Evolutionary conservation across 345 rosid genomes (phyloP).

Genomic region (Murraya koenigii): DNA sequence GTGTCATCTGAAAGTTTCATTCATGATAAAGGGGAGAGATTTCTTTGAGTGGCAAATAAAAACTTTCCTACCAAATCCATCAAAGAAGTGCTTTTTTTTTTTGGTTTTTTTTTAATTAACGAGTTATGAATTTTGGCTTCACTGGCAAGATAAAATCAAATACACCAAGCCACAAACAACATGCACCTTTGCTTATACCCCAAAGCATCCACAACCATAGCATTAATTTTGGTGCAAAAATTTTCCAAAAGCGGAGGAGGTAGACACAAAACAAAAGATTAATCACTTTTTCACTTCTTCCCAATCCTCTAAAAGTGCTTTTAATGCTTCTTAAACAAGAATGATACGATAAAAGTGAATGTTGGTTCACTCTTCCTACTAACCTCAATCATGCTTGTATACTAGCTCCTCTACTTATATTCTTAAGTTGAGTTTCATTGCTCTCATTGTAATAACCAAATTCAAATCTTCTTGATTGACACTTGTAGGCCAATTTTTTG

Average conservation of each 20-base stretch:
- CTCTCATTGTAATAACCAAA: conserved; percentile 5
- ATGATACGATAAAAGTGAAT: conserved; percentile 24
- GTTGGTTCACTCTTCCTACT: conserved; percentile 29
- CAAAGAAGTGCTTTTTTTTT: conserved; percentile 9
- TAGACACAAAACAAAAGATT: neutral
- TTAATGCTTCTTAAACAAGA: conserved; percentile 65
- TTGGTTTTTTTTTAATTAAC: neutral
- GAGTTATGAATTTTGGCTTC: conserved; percentile 44
- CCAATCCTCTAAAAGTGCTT: conserved; percentile 13
- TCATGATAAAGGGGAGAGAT: conserved; percentile 33
- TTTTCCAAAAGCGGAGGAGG: neutral
- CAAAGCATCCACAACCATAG: conserved; percentile 73
- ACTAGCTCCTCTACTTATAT: conserved; percentile 19
- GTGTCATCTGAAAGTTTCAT: conserved; percentile 46
- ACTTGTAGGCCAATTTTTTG: neutral
- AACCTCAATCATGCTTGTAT: conserved; percentile 46
- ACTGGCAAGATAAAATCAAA: conserved; percentile 54
- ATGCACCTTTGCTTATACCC: conserved; percentile 77
- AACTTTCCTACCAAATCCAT: conserved; percentile 50
- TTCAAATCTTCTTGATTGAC: neutral
- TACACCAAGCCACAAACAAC: conserved; percentile 13
- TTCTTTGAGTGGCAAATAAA: conserved; percentile 28
- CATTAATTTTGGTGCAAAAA: conserved; percentile 28
- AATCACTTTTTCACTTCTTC: conserved; percentile 21
- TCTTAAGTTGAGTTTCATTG: conserved; percentile 16